A percentile compares a stretch with the other conserved stretches of the same genome.
Evolutionary conservation across 495 filamentous ascomycete genomes (phyloP).

Genomic region (Amphirosellinia nigrospora): DNA sequence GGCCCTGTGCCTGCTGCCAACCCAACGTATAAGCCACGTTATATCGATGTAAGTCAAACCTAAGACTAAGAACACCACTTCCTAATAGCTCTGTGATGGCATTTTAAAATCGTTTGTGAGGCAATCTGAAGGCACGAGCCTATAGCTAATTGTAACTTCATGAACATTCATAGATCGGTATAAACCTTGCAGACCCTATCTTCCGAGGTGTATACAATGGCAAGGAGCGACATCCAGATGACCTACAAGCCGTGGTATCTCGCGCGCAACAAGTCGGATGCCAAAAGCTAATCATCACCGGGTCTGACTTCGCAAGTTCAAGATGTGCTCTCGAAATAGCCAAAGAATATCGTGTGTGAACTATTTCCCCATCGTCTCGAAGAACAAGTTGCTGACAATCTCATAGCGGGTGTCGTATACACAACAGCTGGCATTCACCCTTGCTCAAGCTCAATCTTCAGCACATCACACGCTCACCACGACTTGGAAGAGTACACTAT

Average conservation of each 20-base stretch:
- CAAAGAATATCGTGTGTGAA: constrained; percentile 68
- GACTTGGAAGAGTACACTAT: constrained; percentile 46
- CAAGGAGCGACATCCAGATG: constrained; percentile 77
- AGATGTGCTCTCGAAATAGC: constrained; percentile 75
- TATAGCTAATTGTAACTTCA: background rate
- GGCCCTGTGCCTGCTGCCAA: constrained; percentile 18
- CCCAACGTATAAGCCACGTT: constrained; percentile 52
- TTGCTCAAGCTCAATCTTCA: constrained; percentile 75
- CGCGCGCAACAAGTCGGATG: constrained; percentile 80
- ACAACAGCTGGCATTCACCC: constrained; percentile 94
- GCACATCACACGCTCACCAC: constrained; percentile 58
- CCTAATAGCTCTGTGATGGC: background rate
- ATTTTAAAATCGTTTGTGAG: background rate
- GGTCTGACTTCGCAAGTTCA: constrained; percentile 83
- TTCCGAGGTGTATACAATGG: constrained; percentile 86
- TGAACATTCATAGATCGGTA: constrained; percentile 66
- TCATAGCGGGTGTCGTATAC: constrained; percentile 73
- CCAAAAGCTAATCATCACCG: constrained; percentile 89
- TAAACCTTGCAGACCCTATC: constrained; percentile 90
- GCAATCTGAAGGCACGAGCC: background rate
- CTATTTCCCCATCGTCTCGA: background rate
- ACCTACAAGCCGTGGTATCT: constrained; percentile 76
- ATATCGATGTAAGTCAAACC: constrained; percentile 62
- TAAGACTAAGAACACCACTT: background rate
- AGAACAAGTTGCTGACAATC: constrained; percentile 23